These are phyloP conservation scores for Stellera chamaejasme DNA, from an alignment of 345 rosid genomes.

Conservation along the genomic window DNA sequence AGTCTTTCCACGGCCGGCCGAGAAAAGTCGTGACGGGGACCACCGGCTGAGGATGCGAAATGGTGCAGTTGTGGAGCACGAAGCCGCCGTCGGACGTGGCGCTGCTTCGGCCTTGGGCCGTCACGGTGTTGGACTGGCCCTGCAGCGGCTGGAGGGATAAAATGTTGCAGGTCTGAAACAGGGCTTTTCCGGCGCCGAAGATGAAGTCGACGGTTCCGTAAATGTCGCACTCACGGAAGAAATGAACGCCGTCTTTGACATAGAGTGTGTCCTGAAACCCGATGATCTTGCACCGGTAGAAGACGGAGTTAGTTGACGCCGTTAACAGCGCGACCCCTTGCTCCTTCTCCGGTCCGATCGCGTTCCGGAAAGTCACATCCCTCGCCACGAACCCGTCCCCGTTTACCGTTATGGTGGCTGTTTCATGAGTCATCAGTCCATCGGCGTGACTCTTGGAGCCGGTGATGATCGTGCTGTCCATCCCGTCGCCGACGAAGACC, in stretches of 20 bases:
- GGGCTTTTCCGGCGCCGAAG: constrained; percentile 8
- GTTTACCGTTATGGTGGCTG: constrained; percentile 18
- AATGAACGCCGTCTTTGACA: neutral
- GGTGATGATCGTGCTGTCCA: constrained; percentile 22
- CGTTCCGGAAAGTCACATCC: constrained; percentile 5
- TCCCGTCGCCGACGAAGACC: constrained; percentile 34
- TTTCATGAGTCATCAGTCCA: constrained; percentile 24
- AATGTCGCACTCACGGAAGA: constrained; percentile 7
- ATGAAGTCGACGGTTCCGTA: constrained; percentile 7
- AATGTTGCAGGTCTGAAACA: constrained; percentile 10
- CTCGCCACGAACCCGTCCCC: constrained; percentile 8
- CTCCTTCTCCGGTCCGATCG: neutral
- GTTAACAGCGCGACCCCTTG: constrained; percentile 5
- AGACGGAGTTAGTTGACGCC: neutral
- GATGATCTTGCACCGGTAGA: constrained; percentile 5
- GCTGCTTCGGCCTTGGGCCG: constrained; percentile 2
- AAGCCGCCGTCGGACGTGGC: neutral
- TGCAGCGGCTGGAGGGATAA: neutral
- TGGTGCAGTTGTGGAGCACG: constrained; percentile 6
- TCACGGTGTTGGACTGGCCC: constrained; percentile 6
- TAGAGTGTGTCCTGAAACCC: constrained; percentile 10
- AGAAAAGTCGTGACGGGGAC: neutral
- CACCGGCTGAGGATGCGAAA: too few relatives aligned
- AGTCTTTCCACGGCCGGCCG: constrained; percentile 8
- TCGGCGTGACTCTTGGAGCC: constrained; percentile 28